Base-by-base conservation (phyloP, 2,329 filamentous ascomycete genomes). In the Coniella lustricola region DNA sequence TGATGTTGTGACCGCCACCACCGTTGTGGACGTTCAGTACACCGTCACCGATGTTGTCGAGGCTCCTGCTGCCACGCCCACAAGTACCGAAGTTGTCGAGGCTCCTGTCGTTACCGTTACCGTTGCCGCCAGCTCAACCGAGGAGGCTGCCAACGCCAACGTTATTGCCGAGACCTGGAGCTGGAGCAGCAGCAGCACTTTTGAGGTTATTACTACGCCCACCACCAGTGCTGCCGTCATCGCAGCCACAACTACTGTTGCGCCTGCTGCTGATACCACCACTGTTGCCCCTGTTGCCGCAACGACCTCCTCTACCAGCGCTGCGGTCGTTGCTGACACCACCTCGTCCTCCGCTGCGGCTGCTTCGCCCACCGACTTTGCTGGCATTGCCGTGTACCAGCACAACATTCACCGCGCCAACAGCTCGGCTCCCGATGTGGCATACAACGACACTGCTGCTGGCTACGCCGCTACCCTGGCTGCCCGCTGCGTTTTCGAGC, bases 321-420 rank as follows among this genome's bases (percentile, higher is more conserved):
- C 45, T 18, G 25, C 36, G 45, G 20, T 48, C 43, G 45, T 35
- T 13, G 46, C 46, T 13, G 22, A 44, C 21, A 35, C 47, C 13
- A 42, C 50, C 7, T 16, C 51, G n/a, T 10, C 47, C 17, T 37
- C 46, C n/a, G 48, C 51, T 12, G 42, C 55, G 3, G 16, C 54
- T 9, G 47, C 60, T 16, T 37, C 55, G 35, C 54, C 58, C 31
- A 50, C 55, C 38, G 62, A 64, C 55, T 61, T 58, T 53, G 38
- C 52, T 48, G 63, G 63, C 48, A 62, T 67, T 13, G 74, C 75
- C 43, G 59, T 91, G 43, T 73, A 82, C 59, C 80, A 87, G 64
- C 93, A 97, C 82, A 96, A 96, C 71, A 60, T 84, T 46, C 87
- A 93, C 70, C 90, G 93, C 55, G 65, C 74, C 61, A 94, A 93